Conservation (phyloP, 2,329 filamentous ascomycete genomes). For the Botryotinia calthae region DNA sequence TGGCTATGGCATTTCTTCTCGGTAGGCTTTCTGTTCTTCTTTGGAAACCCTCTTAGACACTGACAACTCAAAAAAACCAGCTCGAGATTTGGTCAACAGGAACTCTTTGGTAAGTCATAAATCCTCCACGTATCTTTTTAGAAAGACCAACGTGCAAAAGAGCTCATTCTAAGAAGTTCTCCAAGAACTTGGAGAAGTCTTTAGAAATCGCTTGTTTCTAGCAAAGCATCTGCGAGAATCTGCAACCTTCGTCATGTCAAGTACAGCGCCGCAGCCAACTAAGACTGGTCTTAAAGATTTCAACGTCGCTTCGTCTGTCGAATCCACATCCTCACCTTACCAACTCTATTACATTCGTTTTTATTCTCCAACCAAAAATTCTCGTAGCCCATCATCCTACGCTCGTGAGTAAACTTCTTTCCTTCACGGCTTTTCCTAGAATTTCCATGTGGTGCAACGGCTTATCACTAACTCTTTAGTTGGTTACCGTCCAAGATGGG, state of each 20-base stretch:
- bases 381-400: background rate
- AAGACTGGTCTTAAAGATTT: background rate
- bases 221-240: background rate
- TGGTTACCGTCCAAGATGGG: background rate
- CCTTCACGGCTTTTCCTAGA: too few relatives aligned
- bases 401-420: background rate
- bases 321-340: background rate
- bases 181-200: background rate
- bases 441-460: background rate
- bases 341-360: conserved; percentile 1
- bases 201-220: background rate
- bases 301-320: background rate
- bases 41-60: background rate
- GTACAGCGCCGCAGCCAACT: background rate
- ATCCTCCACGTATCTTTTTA: background rate
- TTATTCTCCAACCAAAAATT: background rate
- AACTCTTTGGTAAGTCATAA: background rate
- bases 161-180: background rate
- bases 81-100: background rate
- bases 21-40: background rate
- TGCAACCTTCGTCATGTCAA: background rate
- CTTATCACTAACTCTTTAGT: background rate
- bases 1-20: background rate
- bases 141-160: background rate
- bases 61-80: background rate